phyloP scores from a whole-genome alignment of 2,329 filamentous ascomycete genomes.

The Xylaria sp. region DNA sequence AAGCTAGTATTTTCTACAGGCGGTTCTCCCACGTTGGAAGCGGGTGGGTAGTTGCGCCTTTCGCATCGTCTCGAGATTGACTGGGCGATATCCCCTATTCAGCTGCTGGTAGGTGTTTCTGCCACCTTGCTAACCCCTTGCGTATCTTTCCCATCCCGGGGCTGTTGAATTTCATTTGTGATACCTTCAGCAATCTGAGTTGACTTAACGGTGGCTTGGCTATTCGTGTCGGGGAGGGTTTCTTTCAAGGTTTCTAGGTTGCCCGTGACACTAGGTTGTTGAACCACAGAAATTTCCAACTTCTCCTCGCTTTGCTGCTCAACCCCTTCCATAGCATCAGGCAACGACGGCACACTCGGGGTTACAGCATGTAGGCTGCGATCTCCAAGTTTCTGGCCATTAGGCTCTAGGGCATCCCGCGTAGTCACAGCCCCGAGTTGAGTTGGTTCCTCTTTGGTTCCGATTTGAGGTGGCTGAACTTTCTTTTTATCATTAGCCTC shows the following conservation, averaged over 20 bases:
- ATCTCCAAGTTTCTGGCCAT: not conserved
- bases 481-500: not conserved
- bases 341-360: not conserved
- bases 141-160: not conserved
- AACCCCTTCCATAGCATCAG: slow-evolving; percentile 12
- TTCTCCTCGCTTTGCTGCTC: not conserved
- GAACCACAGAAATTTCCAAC: not conserved
- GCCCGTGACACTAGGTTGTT: not conserved
- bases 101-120: not conserved
- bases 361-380: too few relatives aligned
- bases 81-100: not conserved
- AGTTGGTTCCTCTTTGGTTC: not conserved
- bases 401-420: not conserved
- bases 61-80: not conserved
- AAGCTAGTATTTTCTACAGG: not conserved
- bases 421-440: not conserved
- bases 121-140: not conserved
- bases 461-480: not conserved
- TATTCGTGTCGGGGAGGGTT: too few relatives aligned
- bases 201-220: not conserved
- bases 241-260: not conserved
- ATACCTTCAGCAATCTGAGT: not conserved
- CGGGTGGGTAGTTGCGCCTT: not conserved
- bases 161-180: not conserved
- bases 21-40: not conserved